Evolutionary conservation across 176 grass and related monocot species (phyloP), one percentile per base, ranked within the genome.

Genomic region (Musa acuminata): DNA sequence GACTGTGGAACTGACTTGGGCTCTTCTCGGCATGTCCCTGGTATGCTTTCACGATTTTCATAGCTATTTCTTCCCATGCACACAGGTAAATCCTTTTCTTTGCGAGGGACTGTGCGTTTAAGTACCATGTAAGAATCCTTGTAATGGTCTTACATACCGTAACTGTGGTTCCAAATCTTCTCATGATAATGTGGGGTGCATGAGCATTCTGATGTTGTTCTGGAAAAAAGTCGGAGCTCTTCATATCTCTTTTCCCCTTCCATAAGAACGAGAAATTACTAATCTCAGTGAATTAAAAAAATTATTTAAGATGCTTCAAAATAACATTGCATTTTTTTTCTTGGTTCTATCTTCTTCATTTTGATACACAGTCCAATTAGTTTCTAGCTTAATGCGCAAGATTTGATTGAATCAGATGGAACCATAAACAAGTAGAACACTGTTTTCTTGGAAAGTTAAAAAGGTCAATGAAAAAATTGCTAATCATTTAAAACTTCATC

Each of bases 1-100:
- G 95, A 98, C 53, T 91, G 86, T 50, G 95, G 95, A 59, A 93
- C 84, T 52, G 95, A 98, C 79, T 88, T 98, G 76, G 88, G 88
- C 80, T 91, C 90, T 53, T 88, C 84, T 89, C 80, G 86, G 25
- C 84, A 87, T 70, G 95, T 98, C 22, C 95, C 95, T 73, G 90
- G 95, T 98, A 91, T 49, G 25, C 5, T 2, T 35, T 14, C 8
- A 17, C 23, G 24, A 13, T 51, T 50, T 67, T 26, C 17, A 17
- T 64, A 64, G 19, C 26, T 17, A 49, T 69, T 9, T 8, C 29
- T 9, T 8, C 26, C 26, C 17, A n/a, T 43, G 35, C 35, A 51
- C 43, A n/a, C 48, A 25, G 6, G 29, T 8, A 10, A 70, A 35
- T 68, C 25, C 65, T 35, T 19, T 14, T 68, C 13, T 68, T 35